These are phyloP conservation scores for Sonneratia caseolaris DNA, from an alignment of 345 rosid species.

Conservation along the genomic window DNA sequence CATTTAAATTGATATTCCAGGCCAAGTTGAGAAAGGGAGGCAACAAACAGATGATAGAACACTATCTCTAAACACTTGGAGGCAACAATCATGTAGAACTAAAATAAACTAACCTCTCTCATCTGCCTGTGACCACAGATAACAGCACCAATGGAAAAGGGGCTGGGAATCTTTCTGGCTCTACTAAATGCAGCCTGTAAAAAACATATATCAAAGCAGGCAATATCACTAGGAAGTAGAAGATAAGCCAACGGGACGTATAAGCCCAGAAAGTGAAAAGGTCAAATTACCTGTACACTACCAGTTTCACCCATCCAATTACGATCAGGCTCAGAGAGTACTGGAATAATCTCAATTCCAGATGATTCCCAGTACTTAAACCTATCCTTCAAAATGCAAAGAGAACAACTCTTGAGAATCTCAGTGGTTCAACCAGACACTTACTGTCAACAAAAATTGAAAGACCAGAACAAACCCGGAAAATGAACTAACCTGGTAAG, in stretches of 20 bases:
- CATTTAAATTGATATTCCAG: neutral
- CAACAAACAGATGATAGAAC: neutral
- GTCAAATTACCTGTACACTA: slow-evolving; percentile 59
- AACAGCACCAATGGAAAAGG: slow-evolving; percentile 58
- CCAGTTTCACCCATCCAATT: slow-evolving; percentile 80
- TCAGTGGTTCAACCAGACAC: neutral
- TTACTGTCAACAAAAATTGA: neutral
- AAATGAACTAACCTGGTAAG: slow-evolving; percentile 68
- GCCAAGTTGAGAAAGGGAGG: neutral
- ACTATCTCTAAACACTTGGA: neutral
- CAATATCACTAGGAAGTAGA: neutral
- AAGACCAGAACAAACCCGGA: neutral
- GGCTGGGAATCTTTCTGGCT: slow-evolving; percentile 46
- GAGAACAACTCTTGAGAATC: slow-evolving; percentile 2
- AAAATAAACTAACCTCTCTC: slow-evolving; percentile 57
- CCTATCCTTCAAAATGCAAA: slow-evolving; percentile 47
- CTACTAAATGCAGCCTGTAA: slow-evolving; percentile 78
- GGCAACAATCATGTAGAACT: neutral
- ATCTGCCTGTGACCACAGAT: slow-evolving; percentile 95
- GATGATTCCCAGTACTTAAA: slow-evolving; percentile 86
- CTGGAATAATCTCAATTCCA: slow-evolving; percentile 83
- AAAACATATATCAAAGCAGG: neutral
- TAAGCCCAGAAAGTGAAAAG: neutral
- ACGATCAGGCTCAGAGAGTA: slow-evolving; percentile 71
- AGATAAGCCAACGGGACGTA: neutral